These are phyloP conservation scores for Clavispora santaluciae DNA, from an alignment of 805 yeast genomes.

Conservation along the genomic window DNA sequence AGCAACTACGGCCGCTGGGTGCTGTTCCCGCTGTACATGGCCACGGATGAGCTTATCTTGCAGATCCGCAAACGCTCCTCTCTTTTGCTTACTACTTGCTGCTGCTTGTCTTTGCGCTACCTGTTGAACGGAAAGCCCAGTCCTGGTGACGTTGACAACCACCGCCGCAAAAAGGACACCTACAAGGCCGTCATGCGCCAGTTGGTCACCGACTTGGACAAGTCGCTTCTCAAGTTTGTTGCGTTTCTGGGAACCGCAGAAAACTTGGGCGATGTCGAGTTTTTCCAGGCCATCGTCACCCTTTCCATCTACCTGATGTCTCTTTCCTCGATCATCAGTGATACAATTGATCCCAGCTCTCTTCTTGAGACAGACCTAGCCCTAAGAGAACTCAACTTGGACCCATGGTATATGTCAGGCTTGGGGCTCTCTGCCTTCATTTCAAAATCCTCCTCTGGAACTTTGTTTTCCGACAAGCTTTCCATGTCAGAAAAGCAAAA, in stretches of 20 bases:
- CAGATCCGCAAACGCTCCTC: conserved; percentile 51
- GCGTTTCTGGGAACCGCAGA: conserved; percentile 17
- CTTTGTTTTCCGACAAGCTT: conserved; percentile 15
- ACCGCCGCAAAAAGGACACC: conserved; percentile 22
- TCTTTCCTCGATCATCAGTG: conserved; percentile 40
- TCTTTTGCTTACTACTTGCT: conserved; percentile 60
- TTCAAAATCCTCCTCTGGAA: conserved; percentile 46
- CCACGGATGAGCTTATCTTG: conserved; percentile 46
- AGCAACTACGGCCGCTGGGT: conserved; percentile 76
- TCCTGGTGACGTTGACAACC: conserved; percentile 22
- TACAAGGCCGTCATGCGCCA: conserved; percentile 40
- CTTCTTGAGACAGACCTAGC: conserved; percentile 10
- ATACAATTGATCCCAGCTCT: conserved; percentile 13
- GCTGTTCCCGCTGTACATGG: conserved; percentile 53
- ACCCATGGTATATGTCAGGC: conserved; percentile 67
- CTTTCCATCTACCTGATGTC: conserved; percentile 62
- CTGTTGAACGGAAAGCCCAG: conserved; percentile 22
- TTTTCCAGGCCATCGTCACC: conserved; percentile 63
- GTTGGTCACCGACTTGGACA: conserved; percentile 46
- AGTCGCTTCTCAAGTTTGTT: conserved; percentile 33
- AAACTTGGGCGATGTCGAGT: conserved; percentile 40
- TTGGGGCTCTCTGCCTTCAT: conserved; percentile 60
- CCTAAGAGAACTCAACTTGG: conserved; percentile 45
- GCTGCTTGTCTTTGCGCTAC: conserved; percentile 58
- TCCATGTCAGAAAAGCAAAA: not conserved